Base-by-base conservation (phyloP, 2,329 filamentous ascomycete species). In the Metarhizium brunneum region DNA sequence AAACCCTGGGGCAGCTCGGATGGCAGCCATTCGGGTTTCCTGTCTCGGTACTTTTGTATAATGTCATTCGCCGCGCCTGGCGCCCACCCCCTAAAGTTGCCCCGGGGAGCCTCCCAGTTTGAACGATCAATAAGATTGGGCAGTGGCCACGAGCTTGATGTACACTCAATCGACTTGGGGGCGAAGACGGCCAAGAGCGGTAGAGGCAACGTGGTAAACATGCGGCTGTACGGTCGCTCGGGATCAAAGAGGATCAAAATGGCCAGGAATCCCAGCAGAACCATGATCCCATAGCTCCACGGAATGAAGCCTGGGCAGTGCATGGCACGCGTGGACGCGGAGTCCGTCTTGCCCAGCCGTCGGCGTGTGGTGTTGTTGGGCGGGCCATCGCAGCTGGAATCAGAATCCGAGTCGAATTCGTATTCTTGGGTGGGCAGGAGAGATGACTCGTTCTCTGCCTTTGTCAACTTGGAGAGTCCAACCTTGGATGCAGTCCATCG, bases 11-110 rank as follows among this genome's bases (percentile, higher is more conserved):
- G 68, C 2, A 63, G 32, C 1, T 52, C 32, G 3, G 62, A 53
- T 4, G 68, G 67, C 20, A 69, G 40, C 68, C 68, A 70, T 11
- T 66, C 60, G 2, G 64, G 63, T 0, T 55, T 57, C 10, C 61
- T 56, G 1, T 67, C 56, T 29, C 65, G 60, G 53, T 70, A 70
- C 0, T 58, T 53, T 35, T 59, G 52, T 2, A 61, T 60, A 3
- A 66, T 54, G 18, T 61, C 50, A 49, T 64, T 69, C 49, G 62
- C 55, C 2, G 40, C 14, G 4, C 63, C 60, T 5, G 68, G 68
- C 0, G 66, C 66, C 68, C 68, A 70, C 7, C 68, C 68, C 57
- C 64, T 70, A 56, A 66, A 70, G 18, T 67, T 55, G 1, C 65
- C 67, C 1, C 58, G 50, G 2, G 66, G 58, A 5, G 61, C 32